Evolutionary conservation across 495 filamentous ascomycete genomes (phyloP).

Genomic region (Penicillium soppii): DNA sequence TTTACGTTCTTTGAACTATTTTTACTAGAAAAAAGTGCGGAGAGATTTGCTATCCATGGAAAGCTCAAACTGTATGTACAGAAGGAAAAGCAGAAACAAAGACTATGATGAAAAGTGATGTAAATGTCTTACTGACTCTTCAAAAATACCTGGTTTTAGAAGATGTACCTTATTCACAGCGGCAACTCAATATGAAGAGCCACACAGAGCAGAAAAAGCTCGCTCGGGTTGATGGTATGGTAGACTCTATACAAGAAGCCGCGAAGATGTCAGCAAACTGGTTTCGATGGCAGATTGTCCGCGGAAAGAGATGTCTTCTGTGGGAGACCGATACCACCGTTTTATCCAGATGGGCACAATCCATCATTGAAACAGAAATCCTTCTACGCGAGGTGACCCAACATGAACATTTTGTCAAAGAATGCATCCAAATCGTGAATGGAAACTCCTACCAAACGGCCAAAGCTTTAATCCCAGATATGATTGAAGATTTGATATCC

Average conservation of each 20-base stretch:
- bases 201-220: background rate
- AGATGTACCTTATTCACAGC: background rate
- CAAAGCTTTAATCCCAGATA: background rate
- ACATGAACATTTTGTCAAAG: background rate
- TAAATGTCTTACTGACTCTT: background rate
- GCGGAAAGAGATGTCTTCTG: background rate
- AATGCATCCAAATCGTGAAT: background rate
- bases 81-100: background rate
- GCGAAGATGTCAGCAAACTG: background rate
- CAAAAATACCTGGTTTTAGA: background rate
- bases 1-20: background rate
- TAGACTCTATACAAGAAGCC: background rate
- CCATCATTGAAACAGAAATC: constrained; percentile 1
- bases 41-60: background rate
- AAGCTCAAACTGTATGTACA: background rate
- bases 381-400: constrained; percentile 1
- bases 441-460: background rate
- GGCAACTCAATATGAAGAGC: background rate
- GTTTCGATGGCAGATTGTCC: background rate
- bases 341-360: background rate
- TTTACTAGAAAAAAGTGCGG: too few relatives aligned
- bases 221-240: background rate
- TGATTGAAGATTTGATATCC: constrained; percentile 1
- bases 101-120: constrained; percentile 10
- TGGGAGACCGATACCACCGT: constrained; percentile 1